These are phyloP conservation scores for Trichoderma aggressivum DNA, from an alignment of 2,329 filamentous ascomycete genomes.

Conservation along the genomic window DNA sequence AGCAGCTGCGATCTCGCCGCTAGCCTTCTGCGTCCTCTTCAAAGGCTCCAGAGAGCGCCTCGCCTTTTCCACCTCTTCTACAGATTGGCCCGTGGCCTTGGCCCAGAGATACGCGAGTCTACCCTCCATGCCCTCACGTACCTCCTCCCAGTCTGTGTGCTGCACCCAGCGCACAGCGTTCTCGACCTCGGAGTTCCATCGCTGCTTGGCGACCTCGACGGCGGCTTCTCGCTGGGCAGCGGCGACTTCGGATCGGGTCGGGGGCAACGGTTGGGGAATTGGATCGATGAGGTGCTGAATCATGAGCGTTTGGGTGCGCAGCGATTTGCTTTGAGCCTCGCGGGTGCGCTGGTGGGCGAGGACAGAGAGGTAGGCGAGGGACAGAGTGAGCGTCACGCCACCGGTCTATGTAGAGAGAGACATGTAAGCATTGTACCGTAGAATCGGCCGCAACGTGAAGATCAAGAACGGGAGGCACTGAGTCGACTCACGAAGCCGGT, in stretches of 20 bases:
- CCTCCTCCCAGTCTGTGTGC: slow-evolving; percentile 60
- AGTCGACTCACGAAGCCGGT: slow-evolving; percentile 65
- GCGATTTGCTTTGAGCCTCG: slow-evolving; percentile 52
- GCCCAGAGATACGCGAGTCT: slow-evolving; percentile 45
- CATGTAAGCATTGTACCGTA: slow-evolving; percentile 13
- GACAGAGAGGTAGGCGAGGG: slow-evolving; percentile 67
- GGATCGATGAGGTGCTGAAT: slow-evolving; percentile 53
- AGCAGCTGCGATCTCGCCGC: slow-evolving; percentile 31
- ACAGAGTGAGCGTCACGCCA: slow-evolving; percentile 72
- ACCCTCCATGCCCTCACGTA: slow-evolving; percentile 57
- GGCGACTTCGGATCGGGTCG: slow-evolving; percentile 49
- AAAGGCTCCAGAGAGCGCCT: slow-evolving; percentile 32
- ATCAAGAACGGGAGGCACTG: background rate
- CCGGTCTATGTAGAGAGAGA: slow-evolving; percentile 53
- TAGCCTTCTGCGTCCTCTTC: slow-evolving; percentile 32
- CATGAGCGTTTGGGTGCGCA: slow-evolving; percentile 55
- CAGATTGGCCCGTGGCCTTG: slow-evolving; percentile 34
- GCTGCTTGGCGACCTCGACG: slow-evolving; percentile 67
- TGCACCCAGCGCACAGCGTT: slow-evolving; percentile 64
- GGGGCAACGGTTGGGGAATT: slow-evolving; percentile 44
- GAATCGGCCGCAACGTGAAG: background rate
- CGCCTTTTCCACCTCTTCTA: slow-evolving; percentile 29
- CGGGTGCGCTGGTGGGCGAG: slow-evolving; percentile 68
- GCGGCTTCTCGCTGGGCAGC: slow-evolving; percentile 53
- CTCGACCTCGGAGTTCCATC: slow-evolving; percentile 74